Percentiles rank a stretch among this genome's conserved stretches.
Evolutionary conservation across 176 grass and related monocot species (phyloP).

Genomic region (Zea luxurians): DNA sequence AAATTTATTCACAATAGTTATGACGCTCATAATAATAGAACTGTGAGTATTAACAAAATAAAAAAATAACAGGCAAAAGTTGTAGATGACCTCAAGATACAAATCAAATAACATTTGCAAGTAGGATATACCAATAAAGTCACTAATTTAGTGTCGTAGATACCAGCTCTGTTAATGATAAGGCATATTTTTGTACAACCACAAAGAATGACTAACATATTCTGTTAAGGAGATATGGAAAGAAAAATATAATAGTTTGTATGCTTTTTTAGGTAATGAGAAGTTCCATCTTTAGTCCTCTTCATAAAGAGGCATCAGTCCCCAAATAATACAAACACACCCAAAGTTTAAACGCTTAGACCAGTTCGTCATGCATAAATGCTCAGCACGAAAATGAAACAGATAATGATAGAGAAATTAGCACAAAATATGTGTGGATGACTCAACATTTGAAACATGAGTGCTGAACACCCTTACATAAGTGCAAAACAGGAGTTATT

Average conservation of each 20-base stretch:
- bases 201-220: background rate
- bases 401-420: background rate
- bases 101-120: background rate
- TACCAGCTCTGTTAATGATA: background rate
- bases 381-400: background rate
- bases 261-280: background rate
- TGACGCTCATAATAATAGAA: constrained; percentile 1
- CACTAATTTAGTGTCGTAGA: constrained; percentile 21
- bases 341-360: background rate
- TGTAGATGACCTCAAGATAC: constrained; percentile 1
- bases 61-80: background rate
- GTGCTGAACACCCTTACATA: background rate
- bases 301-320: background rate
- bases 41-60: background rate
- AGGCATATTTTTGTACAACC: background rate
- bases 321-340: background rate
- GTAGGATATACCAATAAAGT: background rate
- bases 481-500: background rate
- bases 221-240: background rate
- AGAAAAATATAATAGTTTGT: background rate
- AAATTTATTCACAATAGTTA: constrained; percentile 31
- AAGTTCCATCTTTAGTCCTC: background rate
- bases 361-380: background rate
- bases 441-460: background rate
- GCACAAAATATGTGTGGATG: background rate